Evolutionary conservation across 352 stramenopile genomes (phyloP).

Genomic region (Thalassiosira livingstoniorum): DNA sequence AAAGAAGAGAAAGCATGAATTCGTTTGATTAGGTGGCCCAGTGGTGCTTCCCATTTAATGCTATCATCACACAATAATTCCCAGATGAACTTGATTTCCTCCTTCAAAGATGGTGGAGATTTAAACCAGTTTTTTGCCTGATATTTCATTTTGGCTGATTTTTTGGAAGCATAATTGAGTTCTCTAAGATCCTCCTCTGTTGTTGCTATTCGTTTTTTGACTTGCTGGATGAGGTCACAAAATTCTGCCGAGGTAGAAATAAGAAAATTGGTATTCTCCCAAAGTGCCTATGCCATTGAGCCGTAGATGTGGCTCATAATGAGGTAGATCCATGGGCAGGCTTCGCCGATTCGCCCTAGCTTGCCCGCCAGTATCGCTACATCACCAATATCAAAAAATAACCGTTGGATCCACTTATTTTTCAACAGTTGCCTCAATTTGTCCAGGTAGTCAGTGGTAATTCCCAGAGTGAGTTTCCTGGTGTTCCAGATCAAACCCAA

Average conservation of each 20-base stretch:
- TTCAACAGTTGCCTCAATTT: no score
- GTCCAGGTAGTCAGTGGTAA: no score
- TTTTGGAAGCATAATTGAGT: not conserved
- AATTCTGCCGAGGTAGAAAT: not conserved
- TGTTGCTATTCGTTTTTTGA: no score
- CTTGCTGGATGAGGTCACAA: not conserved
- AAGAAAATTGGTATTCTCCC: conserved; percentile 4
- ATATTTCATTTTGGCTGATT: not conserved
- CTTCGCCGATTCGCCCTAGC: conserved; percentile 7
- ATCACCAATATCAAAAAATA: no score
- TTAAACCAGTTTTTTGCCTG: not conserved
- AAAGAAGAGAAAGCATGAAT: not conserved
- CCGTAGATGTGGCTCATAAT: conserved; percentile 32
- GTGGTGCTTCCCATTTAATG: conserved; percentile 7
- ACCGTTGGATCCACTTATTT: no score
- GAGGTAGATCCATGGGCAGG: not conserved
- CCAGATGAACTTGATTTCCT: conserved; percentile 28
- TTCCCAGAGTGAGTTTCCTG: no score
- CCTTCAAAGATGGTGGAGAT: conserved; percentile 1
- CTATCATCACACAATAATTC: conserved; percentile 6
- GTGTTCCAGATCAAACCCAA: no score
- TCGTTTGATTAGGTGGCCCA: conserved; percentile 16
- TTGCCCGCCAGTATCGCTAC: conserved; percentile 12
- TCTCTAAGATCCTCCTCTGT: no score
- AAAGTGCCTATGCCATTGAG: conserved; percentile 23